Evolutionary conservation across 2,329 filamentous ascomycete genomes (phyloP).

Genomic region (Truncatella angustata): DNA sequence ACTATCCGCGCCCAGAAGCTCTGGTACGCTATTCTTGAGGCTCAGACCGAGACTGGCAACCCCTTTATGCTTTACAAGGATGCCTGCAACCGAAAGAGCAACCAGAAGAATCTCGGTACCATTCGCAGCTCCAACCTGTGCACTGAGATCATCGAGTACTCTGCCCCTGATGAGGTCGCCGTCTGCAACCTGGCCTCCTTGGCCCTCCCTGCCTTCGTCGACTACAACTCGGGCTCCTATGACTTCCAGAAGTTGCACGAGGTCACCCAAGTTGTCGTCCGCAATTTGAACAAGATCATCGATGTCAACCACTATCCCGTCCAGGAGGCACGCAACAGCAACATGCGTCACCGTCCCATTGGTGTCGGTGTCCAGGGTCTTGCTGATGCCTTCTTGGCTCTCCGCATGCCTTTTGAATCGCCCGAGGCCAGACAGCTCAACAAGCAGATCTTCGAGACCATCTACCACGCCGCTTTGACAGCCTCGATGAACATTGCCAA

Average conservation of each 20-base stretch:
- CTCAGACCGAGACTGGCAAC: conserved; percentile 97
- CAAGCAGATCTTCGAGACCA: conserved; percentile 98
- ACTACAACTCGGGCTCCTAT: conserved; percentile 79
- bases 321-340: conserved; percentile 87
- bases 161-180: conserved; percentile 93
- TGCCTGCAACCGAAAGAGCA: conserved; percentile 97
- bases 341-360: conserved; percentile 94
- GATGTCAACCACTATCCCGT: conserved; percentile 99
- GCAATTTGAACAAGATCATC: conserved; percentile 97
- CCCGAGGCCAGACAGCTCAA: conserved; percentile 91
- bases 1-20: conserved; percentile 98
- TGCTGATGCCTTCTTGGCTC: conserved; percentile 94
- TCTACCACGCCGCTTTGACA: conserved; percentile 93
- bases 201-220: conserved; percentile 85
- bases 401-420: conserved; percentile 96
- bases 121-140: conserved; percentile 98
- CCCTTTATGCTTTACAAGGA: conserved; percentile 99
- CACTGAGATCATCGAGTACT: conserved; percentile 98
- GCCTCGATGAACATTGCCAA: conserved; percentile 85
- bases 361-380: conserved; percentile 97
- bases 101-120: conserved; percentile 99
- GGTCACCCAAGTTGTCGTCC: conserved; percentile 86
- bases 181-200: conserved; percentile 97
- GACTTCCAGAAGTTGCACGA: conserved; percentile 98
- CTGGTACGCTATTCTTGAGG: conserved; percentile 97